phyloP scores from a whole-genome alignment of 768 basidiomycete species.

The Hygrophorus russula region DNA sequence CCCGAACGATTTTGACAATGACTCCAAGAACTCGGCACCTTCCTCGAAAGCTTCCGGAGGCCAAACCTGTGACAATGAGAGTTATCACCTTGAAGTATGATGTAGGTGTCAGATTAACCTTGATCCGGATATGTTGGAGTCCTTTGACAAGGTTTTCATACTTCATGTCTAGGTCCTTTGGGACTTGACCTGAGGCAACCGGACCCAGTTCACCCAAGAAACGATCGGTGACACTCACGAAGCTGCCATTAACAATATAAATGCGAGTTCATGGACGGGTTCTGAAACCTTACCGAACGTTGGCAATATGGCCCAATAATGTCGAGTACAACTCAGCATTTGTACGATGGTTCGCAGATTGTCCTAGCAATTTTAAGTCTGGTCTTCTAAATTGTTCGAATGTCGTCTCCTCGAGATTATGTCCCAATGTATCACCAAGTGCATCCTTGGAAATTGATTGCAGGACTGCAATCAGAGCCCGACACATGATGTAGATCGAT shows the following conservation, averaged over 20 bases:
- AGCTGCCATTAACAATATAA: slow-evolving; percentile 31
- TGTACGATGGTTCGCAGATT: slow-evolving; percentile 65
- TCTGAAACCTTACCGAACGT: slow-evolving; percentile 47
- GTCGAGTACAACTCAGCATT: slow-evolving; percentile 79
- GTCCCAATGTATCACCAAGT: slow-evolving; percentile 66
- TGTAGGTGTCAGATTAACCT: slow-evolving; percentile 31
- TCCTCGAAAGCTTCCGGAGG: slow-evolving; percentile 90
- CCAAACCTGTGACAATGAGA: slow-evolving; percentile 55
- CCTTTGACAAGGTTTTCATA: slow-evolving; percentile 82
- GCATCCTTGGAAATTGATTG: slow-evolving; percentile 65
- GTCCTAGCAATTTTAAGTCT: slow-evolving; percentile 50
- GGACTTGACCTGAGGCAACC: slow-evolving; percentile 60
- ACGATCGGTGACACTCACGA: slow-evolving; percentile 86
- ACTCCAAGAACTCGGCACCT: slow-evolving; percentile 83
- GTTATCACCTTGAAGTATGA: slow-evolving; percentile 1
- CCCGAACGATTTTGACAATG: slow-evolving; percentile 71
- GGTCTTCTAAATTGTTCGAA: slow-evolving; percentile 78
- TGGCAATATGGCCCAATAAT: slow-evolving; percentile 76
- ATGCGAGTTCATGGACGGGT: not conserved
- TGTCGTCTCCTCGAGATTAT: slow-evolving; percentile 75
- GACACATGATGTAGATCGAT: slow-evolving; percentile 83
- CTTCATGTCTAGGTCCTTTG: slow-evolving; percentile 71
- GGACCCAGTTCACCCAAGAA: slow-evolving; percentile 75
- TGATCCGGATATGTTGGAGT: slow-evolving; percentile 72
- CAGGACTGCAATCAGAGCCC: slow-evolving; percentile 71